A percentile compares a stretch with the other conserved stretches of the same genome.
Conservation (phyloP, 495 filamentous ascomycete species). For the Daldinia grandis region DNA sequence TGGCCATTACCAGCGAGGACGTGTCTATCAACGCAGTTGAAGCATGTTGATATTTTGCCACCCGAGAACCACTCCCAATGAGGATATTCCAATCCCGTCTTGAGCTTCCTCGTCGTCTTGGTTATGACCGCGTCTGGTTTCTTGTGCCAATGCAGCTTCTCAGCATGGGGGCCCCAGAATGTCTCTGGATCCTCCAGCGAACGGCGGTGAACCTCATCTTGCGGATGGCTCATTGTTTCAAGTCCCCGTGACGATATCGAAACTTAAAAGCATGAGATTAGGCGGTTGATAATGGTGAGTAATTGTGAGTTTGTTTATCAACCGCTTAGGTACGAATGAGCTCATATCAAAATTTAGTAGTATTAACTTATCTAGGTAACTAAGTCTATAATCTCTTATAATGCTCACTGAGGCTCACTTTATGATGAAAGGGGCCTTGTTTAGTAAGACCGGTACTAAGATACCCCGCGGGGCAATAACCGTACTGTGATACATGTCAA, state of each 20-base stretch:
- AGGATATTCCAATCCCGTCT: slow-evolving; percentile 51
- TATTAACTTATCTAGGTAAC: not conserved
- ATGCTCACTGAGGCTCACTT: not conserved
- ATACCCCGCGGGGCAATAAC: slow-evolving; percentile 33
- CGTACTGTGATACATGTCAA: not conserved
- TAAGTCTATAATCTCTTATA: slow-evolving; percentile 7
- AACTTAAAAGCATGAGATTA: slow-evolving; percentile 9
- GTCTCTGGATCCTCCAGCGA: slow-evolving; percentile 68
- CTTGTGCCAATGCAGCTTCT: slow-evolving; percentile 81
- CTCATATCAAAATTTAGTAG: not conserved
- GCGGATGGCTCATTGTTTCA: slow-evolving; percentile 47
- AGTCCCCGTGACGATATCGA: not conserved
- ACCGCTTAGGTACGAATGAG: not conserved
- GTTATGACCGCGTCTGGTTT: slow-evolving; percentile 62
- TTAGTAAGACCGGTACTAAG: slow-evolving; percentile 35
- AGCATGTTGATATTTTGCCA: slow-evolving; percentile 88
- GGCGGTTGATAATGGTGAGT: not conserved
- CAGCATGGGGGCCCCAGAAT: slow-evolving; percentile 83
- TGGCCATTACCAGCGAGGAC: slow-evolving; percentile 78
- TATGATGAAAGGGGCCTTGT: slow-evolving; percentile 4
- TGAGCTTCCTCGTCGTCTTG: slow-evolving; percentile 53
- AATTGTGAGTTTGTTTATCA: too few relatives aligned
- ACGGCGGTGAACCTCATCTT: slow-evolving; percentile 60
- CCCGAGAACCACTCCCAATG: slow-evolving; percentile 91
- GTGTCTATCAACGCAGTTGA: slow-evolving; percentile 91